Conservation (phyloP, 78 protist species). For the Blattamonas nauphoetae region DNA sequence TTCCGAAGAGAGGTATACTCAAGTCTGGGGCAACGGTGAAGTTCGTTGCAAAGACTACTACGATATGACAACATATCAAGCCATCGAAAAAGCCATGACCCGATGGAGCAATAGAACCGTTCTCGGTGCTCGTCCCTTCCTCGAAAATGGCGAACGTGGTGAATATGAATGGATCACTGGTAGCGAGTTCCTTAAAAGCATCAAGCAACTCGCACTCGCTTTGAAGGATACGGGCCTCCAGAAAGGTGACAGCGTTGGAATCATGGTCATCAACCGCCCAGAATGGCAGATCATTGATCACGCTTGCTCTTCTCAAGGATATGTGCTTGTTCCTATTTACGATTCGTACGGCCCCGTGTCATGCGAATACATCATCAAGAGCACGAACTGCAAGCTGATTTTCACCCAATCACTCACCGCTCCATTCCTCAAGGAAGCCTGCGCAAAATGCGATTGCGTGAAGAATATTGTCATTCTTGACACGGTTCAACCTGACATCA, state of each 20-base stretch:
- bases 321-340: conserved; percentile 21
- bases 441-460: not conserved
- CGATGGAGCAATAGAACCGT: too few relatives aligned
- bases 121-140: too few relatives aligned
- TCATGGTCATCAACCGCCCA: not conserved
- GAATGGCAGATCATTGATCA: conserved; percentile 17
- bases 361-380: not conserved
- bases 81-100: too few relatives aligned
- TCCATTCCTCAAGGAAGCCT: not conserved
- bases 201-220: not conserved
- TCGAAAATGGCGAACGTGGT: not conserved
- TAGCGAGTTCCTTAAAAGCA: not conserved
- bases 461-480: not conserved
- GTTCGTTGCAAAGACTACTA: too few relatives aligned
- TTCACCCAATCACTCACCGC: not conserved
- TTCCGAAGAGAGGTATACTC: too few relatives aligned
- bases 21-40: too few relatives aligned
- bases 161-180: not conserved
- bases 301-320: conserved; percentile 9
- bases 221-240: not conserved
- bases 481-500: not conserved
- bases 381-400: not conserved
- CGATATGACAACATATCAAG: too few relatives aligned
- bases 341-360: not conserved
- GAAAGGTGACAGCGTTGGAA: conserved; percentile 25